Evolutionary conservation across 2,329 filamentous ascomycete genomes (phyloP).

Genomic region (Epichloe coenophiala): DNA sequence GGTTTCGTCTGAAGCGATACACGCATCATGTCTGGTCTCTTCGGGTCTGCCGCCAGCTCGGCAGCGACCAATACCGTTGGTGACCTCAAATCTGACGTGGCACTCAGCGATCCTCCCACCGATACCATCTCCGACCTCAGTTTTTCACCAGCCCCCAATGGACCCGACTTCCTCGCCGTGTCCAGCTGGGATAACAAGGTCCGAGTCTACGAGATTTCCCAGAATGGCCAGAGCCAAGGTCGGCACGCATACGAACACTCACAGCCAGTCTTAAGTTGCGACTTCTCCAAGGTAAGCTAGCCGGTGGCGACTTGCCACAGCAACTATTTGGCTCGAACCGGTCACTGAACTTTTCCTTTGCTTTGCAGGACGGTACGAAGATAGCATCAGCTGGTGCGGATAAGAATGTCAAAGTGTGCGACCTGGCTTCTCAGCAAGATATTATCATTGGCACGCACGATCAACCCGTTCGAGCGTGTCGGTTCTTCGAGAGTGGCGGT

Average conservation of each 20-base stretch:
- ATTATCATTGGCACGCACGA: conserved; percentile 75
- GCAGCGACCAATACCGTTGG: conserved; percentile 61
- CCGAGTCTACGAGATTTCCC: conserved; percentile 84
- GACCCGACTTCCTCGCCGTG: conserved; percentile 68
- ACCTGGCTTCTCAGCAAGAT: conserved; percentile 55
- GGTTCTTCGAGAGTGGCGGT: conserved; percentile 61
- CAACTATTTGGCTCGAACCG: neutral
- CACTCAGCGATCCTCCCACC: conserved; percentile 63
- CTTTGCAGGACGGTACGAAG: conserved; percentile 71
- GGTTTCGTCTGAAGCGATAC: neutral
- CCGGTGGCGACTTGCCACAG: neutral
- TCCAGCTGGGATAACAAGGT: conserved; percentile 97
- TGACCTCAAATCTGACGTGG: conserved; percentile 80
- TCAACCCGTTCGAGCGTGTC: conserved; percentile 63
- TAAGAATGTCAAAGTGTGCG: conserved; percentile 79
- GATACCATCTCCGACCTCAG: conserved; percentile 81
- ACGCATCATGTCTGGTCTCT: conserved; percentile 49
- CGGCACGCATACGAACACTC: conserved; percentile 80
- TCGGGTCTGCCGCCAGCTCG: conserved; percentile 38
- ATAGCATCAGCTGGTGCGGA: conserved; percentile 80
- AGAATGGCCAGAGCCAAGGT: conserved; percentile 64
- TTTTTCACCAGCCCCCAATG: conserved; percentile 54
- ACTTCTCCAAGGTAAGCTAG: conserved; percentile 69
- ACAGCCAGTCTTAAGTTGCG: conserved; percentile 68
- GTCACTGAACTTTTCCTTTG: neutral